phyloP scores from a whole-genome alignment of 306 rosid species.

The Parietaria judaica region DNA sequence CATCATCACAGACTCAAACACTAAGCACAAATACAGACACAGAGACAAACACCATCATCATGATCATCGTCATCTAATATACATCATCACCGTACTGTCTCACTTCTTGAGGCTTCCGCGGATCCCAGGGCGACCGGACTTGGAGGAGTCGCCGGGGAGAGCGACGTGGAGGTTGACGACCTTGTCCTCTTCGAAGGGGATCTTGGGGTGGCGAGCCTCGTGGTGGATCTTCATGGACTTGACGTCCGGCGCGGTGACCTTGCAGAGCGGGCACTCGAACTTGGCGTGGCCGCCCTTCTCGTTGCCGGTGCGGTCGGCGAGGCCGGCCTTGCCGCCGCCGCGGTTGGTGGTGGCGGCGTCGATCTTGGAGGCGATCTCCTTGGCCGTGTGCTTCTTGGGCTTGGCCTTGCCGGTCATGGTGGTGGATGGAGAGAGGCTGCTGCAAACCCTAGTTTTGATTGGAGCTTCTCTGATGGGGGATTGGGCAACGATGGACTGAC shows the following conservation, averaged over 20 bases:
- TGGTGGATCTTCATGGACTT: slow-evolving; percentile 98
- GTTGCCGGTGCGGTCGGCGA: slow-evolving; percentile 50
- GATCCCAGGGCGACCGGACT: slow-evolving; percentile 56
- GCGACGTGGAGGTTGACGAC: slow-evolving; percentile 46
- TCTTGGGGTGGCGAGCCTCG: slow-evolving; percentile 78
- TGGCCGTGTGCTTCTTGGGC: slow-evolving; percentile 99
- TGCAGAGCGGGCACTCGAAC: slow-evolving; percentile 95
- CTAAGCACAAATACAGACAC: too few species aligned
- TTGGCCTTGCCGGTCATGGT: slow-evolving; percentile 94
- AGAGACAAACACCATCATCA: not conserved
- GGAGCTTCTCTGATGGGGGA: not conserved
- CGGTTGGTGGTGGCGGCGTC: slow-evolving; percentile 93
- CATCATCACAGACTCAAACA: not conserved
- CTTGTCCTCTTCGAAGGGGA: slow-evolving; percentile 65
- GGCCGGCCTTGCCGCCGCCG: slow-evolving; percentile 93
- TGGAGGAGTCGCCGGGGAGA: slow-evolving; percentile 19
- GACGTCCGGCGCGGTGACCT: slow-evolving; percentile 72
- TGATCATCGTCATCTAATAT: slow-evolving; percentile 15
- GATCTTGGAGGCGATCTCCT: slow-evolving; percentile 75
- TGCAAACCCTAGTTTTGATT: slow-evolving; percentile 31
- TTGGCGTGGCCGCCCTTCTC: slow-evolving; percentile 96
- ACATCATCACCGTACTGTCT: slow-evolving; percentile 5
- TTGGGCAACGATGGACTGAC: not conserved
- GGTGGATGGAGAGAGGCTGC: not conserved
- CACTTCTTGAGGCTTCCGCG: slow-evolving; percentile 89